Conservation (phyloP, 2,329 filamentous ascomycete genomes). For the Stagonosporopsis cucurbitacearum region DNA sequence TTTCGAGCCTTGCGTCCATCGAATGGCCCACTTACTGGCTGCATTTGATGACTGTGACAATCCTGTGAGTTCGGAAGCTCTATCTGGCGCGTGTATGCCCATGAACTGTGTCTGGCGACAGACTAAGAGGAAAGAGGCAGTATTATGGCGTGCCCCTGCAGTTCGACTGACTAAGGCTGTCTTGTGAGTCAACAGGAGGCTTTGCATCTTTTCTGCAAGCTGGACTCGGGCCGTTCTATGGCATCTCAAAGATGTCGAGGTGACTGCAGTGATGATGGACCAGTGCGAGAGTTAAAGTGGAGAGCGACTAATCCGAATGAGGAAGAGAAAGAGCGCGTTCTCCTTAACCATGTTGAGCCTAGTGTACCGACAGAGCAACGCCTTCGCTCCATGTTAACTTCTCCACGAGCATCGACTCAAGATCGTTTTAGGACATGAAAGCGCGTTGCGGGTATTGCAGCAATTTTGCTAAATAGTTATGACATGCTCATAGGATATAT, state of each 20-base stretch:
- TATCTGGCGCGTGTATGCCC: not conserved
- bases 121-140: conserved; percentile 7
- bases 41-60: conserved; percentile 11
- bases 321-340: not conserved
- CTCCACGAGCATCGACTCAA: not conserved
- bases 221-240: not conserved
- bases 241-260: not conserved
- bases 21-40: conserved; percentile 29
- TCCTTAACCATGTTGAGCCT: not conserved
- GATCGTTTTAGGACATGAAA: not conserved
- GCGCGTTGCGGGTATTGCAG: not conserved
- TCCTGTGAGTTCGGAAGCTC: not conserved
- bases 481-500: not conserved
- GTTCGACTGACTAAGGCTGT: no score
- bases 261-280: not conserved
- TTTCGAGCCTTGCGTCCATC: conserved; percentile 39
- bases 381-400: not conserved
- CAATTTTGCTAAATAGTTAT: not conserved
- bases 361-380: not conserved
- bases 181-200: not conserved
- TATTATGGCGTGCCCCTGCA: not conserved
- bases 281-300: not conserved
- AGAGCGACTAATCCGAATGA: not conserved
- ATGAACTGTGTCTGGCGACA: not conserved
- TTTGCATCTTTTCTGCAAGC: not conserved